Base-by-base conservation (phyloP, 2,329 filamentous ascomycete species). In the Cercospora sesami region DNA sequence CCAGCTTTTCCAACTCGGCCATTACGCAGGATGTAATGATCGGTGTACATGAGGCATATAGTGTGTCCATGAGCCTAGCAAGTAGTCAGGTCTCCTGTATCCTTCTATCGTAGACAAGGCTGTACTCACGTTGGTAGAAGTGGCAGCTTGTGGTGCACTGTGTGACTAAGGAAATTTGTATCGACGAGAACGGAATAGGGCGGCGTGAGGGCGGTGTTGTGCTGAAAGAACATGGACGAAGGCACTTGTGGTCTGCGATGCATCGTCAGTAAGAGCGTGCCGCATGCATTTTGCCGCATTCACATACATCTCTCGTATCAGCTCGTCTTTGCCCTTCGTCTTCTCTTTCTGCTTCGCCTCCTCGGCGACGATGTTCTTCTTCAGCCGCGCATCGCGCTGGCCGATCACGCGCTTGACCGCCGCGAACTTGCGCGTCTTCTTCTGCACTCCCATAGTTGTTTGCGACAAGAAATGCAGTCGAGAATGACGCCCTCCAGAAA, bases 361-460 rank as follows among this genome's bases (percentile, higher is more conserved):
- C 67, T 85, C 87, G 75, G 90, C 91, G 75, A 86, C 81, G 74
- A 90, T 86, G 81, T 96, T 96, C 81, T 92, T 90, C 80, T 94
- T 93, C 79, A 96, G 84, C 66, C 93, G 86, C 57, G 87, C 88
- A 84, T 98, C 94, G 67, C 89, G 88, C 76, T 91, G 88, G 60
- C 91, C 90, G 74, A 97, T 93, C 63, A 97, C 83, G 74, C 92
- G 86, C 84, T 97, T 96, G 77, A 93, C 89, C 81, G 87, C 73
- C 39, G 89, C 94, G 80, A 97, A 98, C 83, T 97, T 97, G 83
- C 94, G 89, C 63, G 92, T 96, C 80, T 90, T 92, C 84, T 96
- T 97, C 71, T 90, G 88, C 74, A 93, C 88, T 81, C 93, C 94
- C 94, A 97, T 97, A 39, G 4, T 74, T 64, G 45, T 42, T 10